Evolutionary conservation across 192 early-diverging fungal genomes (phyloP).

Genomic region (Coemansia sp.): DNA sequence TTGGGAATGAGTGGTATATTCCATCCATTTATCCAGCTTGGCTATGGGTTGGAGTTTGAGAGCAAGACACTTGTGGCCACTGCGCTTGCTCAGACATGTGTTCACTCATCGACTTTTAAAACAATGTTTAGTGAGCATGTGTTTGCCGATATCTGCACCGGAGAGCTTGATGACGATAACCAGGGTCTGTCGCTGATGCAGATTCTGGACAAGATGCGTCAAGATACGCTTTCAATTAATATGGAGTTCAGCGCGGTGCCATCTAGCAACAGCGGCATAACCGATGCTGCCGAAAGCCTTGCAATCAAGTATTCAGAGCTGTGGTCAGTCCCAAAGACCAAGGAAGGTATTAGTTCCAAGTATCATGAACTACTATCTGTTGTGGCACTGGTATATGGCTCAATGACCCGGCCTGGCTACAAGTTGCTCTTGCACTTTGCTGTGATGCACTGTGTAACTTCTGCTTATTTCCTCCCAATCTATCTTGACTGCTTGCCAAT

Average conservation of each 20-base stretch:
- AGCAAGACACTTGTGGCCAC: conserved; percentile 55
- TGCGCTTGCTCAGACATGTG: conserved; percentile 55
- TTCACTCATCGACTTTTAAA: conserved; percentile 17
- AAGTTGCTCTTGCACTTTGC: conserved; percentile 27
- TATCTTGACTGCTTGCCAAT: conserved; percentile 33
- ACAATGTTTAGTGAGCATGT: conserved; percentile 13
- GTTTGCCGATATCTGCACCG: conserved; percentile 17
- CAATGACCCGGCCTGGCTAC: conserved; percentile 28
- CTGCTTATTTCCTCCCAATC: conserved; percentile 56
- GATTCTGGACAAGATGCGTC: conserved; percentile 31
- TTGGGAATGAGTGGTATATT: conserved; percentile 54
- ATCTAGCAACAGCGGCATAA: conserved; percentile 3
- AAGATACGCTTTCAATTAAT: conserved; percentile 26
- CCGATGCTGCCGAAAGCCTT: conserved; percentile 9
- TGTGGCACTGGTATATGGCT: conserved; percentile 38
- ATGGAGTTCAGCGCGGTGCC: conserved; percentile 8
- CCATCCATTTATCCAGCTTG: conserved; percentile 65
- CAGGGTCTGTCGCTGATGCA: conserved; percentile 28
- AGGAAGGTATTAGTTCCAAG: conserved; percentile 36
- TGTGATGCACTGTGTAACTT: conserved; percentile 58
- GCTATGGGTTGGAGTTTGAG: conserved; percentile 64
- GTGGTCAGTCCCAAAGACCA: conserved; percentile 45
- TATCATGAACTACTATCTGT: conserved; percentile 45
- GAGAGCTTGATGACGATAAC: not conserved
- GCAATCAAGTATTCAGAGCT: conserved; percentile 31